phyloP scores from a whole-genome alignment of 2,329 filamentous ascomycete species.

The Rhexocercosporidium sp. region DNA sequence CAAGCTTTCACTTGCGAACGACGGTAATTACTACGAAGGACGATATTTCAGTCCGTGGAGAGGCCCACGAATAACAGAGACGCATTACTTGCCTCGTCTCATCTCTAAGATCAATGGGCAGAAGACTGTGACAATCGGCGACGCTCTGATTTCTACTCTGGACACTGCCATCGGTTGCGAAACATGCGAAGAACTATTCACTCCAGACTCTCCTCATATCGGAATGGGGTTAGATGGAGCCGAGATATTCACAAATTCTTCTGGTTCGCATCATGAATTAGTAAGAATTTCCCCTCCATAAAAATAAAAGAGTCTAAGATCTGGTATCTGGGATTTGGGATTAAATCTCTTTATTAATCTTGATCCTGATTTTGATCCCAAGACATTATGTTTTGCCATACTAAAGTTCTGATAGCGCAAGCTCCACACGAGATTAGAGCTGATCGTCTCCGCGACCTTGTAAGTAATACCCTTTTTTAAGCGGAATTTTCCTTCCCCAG shows the following conservation, averaged over 20 bases:
- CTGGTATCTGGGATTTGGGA: too few species aligned
- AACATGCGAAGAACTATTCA: constrained; percentile 73
- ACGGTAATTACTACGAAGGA: constrained; percentile 65
- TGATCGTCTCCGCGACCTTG: constrained; percentile 70
- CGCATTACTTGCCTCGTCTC: constrained; percentile 65
- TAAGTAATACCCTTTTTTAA: too few species aligned
- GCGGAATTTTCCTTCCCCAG: too few species aligned
- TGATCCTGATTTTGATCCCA: too few species aligned
- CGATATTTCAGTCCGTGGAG: constrained; percentile 21
- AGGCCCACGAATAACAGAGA: constrained; percentile 53
- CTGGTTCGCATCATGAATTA: constrained; percentile 71
- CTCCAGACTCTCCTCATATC: constrained; percentile 57
- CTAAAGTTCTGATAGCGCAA: too few species aligned
- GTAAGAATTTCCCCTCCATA: too few species aligned
- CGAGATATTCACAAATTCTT: constrained; percentile 75
- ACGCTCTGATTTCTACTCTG: constrained; percentile 54
- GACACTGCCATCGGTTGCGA: constrained; percentile 69
- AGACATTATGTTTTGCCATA: too few species aligned
- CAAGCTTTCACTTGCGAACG: constrained; percentile 73
- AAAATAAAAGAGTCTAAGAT: too few species aligned
- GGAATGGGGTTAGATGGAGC: constrained; percentile 70
- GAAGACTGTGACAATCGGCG: constrained; percentile 61
- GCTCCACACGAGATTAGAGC: constrained; percentile 63
- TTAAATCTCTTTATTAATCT: too few species aligned
- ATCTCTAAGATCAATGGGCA: constrained; percentile 58